Base-by-base conservation (phyloP, 1,284 basidiomycete genomes). In the Cystobasidium slooffiae region DNA sequence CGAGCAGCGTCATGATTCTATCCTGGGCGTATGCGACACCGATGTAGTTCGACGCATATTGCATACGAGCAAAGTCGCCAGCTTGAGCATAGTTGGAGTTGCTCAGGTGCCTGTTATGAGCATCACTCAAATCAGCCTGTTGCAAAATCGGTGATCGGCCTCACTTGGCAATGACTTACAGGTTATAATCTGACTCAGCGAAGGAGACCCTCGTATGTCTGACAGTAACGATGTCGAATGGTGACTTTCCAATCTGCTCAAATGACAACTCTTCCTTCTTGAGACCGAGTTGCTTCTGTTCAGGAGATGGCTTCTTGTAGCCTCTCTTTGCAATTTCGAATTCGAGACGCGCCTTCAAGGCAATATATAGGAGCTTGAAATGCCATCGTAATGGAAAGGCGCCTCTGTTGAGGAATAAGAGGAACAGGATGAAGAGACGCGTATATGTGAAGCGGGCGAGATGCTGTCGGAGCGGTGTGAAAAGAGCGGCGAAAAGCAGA, bases 131-230 rank as follows among this genome's bases (percentile, higher is more conserved):
- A 68, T 43, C 52, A 58, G n/a, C 18, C 3, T 20, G 16, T 37
- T 22, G 51, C 3, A 20, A 64, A 31, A 47, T 44, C 24, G 20
- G 7, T 43, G 62, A 55, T 43, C 43, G 51, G 53, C 12, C 24
- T 14, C 31, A 43, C 8, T 7, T 39, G 24, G 18, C 41, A 3
- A 14, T 9, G 16, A 53, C 70, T 55, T 37, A 73, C 70, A 73
- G 70, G 24, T 73, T 73, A 22, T 73, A 73, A 55, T 73, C 70
- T 12, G 70, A 73, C 47, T 73, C 70, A 43, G 70, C 70, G 46
- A 73, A 73, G 5, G 70, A 73, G 16, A 73, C 70, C 24, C 63
- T 56, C 0, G 62, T 73, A 43, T 66, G 63, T 41, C 70, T 44
- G 9, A 58, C 39, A 20, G 49, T 59, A 18, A 65, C 51, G n/a